Evolutionary conservation across 257 asterid species (phyloP), one percentile per base, ranked within the genome.

Genomic region (Prunella vulgaris): DNA sequence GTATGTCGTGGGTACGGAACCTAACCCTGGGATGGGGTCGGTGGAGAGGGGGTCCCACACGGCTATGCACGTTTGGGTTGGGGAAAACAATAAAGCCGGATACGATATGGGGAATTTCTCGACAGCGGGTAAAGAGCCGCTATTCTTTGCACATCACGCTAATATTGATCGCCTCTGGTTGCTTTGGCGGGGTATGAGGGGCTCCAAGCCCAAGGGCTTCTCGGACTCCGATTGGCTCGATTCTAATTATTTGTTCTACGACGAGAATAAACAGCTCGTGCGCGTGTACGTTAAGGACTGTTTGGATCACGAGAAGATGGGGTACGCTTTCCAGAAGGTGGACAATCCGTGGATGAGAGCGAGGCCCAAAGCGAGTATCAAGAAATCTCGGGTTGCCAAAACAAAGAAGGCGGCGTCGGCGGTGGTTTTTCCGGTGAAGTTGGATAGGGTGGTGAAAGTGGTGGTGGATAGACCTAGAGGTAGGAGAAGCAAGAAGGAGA

Each of bases 81-180:
- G 88, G 0, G 82, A 83, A 27, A 42, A 21, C 24, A 28, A 71
- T 5, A 30, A 40, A 14, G 53, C 14, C 0, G 79, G 71, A 4
- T 76, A 72, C 60, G 80, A 83, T 71, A 80, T 83, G 88, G 88
- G 88, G 0, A 80, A 83, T 61, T 80, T 83, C 57, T 79, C 71
- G 75, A 49, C 87, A 0, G 10, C 75, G 1, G 87, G 73, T 0
- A 54, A 80, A 0, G 88, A 83, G 4, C 49, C 82, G 1, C 5
- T 83, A 6, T 83, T 83, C 77, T 83, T 12, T 57, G 17, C 64
- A 58, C 88, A 80, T 62, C 88, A 83, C 60, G 40, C 85, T 4
- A 83, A 83, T 15, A 42, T 83, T 0, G 87, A 83, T 14, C 76
- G 87, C 0, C 28, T 83, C 2, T 83, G 87, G 87, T 44, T 74